phyloP scores from a whole-genome alignment of 2,329 filamentous ascomycete species.

The Sporothrix protearum region DNA sequence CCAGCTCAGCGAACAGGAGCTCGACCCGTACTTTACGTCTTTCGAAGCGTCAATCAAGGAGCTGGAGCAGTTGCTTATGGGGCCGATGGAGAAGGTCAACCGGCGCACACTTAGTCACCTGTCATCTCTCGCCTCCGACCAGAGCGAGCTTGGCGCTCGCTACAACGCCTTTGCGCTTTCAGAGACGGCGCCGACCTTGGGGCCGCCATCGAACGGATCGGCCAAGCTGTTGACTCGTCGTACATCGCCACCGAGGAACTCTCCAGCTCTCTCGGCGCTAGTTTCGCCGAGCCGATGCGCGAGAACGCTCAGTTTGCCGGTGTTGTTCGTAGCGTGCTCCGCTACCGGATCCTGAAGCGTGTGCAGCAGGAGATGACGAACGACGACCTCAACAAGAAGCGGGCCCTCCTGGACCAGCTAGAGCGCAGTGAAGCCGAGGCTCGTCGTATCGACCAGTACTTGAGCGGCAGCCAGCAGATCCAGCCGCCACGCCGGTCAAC shows the following conservation, averaged over 20 bases:
- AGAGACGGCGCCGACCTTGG: conserved; percentile 82
- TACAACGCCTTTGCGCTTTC: conserved; percentile 97
- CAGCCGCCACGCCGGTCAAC: conserved; percentile 65
- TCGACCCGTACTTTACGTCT: conserved; percentile 93
- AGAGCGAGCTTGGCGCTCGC: conserved; percentile 89
- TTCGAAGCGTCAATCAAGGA: conserved; percentile 92
- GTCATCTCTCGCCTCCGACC: conserved; percentile 75
- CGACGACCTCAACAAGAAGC: conserved; percentile 88
- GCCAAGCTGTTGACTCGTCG: conserved; percentile 91
- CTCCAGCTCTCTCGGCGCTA: conserved; percentile 80
- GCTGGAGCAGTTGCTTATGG: conserved; percentile 79
- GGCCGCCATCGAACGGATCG: conserved; percentile 91
- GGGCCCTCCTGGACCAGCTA: conserved; percentile 74
- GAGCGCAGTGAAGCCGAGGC: conserved; percentile 92
- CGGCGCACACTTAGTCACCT: conserved; percentile 82
- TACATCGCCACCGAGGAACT: conserved; percentile 95
- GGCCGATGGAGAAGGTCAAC: conserved; percentile 96
- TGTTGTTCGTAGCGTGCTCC: conserved; percentile 81
- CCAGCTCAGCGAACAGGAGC: conserved; percentile 77
- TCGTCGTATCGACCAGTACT: conserved; percentile 87
- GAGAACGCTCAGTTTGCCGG: conserved; percentile 97
- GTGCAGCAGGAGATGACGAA: conserved; percentile 97
- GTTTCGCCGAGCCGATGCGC: conserved; percentile 95
- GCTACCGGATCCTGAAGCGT: conserved; percentile 86
- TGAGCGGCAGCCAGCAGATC: conserved; percentile 67